Evolutionary conservation across 495 filamentous ascomycete species (phyloP), one percentile per base, ranked within the genome.

Genomic region (Tuber microsphaerosporum): DNA sequence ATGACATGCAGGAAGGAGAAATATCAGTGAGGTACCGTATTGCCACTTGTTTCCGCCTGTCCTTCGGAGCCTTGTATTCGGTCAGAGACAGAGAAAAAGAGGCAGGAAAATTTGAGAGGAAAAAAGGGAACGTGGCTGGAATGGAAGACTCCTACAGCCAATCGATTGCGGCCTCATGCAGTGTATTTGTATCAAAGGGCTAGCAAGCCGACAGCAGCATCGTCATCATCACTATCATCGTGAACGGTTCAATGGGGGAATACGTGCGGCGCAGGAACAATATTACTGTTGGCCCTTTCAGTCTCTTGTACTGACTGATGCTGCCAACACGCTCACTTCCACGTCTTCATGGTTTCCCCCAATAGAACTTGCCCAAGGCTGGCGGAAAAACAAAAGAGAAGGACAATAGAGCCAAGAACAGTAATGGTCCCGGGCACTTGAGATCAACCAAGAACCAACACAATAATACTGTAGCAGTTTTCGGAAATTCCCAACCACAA

Each of bases 1-100:
- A 71, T 78, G 71, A 43, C 44, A 78, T 72, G 44, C 41, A 39
- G 77, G 68, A 48, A 75, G 76, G 48, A 70, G 43, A 51, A 34
- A 56, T 14, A 31, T 46, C 37, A 44, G 74, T 69, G 31, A 71
- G 43, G 75, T 61, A 65, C 73, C 56, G 74, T 71, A 71, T 71
- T 71, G 69, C 51, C 72, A 56, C 75, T 19, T 39, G 20, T 31
- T 61, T 16, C 51, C 14, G 7, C 46, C 20, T 56, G 22, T 42
- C n/a, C 61, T 65, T 51, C 34, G 17, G 39, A 61, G 65, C 56
- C 42, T 71, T 46, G 56, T 31, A 19, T 16, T 1, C 48, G n/a
- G n/a, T n/a, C n/a, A n/a, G 26, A 9, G 22, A 56, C 26, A 65
- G 56, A 7, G 26, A 17, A 7, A 34, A 5, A 34, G 56, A 65